Conservation (phyloP, 768 basidiomycete species). For the Tephrocybe sp. region DNA sequence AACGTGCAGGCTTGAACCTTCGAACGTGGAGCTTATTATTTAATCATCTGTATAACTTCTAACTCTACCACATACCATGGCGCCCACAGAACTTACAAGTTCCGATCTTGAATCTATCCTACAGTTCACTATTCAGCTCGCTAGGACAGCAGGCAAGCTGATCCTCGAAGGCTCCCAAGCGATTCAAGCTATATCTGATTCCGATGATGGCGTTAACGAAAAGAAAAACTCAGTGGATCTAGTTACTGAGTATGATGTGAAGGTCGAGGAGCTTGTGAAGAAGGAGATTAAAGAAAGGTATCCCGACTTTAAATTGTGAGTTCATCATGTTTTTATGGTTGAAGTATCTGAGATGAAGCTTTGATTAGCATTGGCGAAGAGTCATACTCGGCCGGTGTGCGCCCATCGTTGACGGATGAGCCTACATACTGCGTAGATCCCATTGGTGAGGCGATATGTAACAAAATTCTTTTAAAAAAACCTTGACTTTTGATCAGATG, state of each 20-base stretch:
- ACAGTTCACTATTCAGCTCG: constrained; percentile 66
- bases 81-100: constrained; percentile 36
- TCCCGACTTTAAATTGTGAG: constrained; percentile 82
- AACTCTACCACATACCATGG: constrained; percentile 26
- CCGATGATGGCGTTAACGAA: constrained; percentile 62
- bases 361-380: constrained; percentile 86
- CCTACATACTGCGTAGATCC: constrained; percentile 98
- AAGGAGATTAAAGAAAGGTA: constrained; percentile 60
- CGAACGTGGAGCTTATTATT: neutral
- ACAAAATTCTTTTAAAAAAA: neutral
- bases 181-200: constrained; percentile 53
- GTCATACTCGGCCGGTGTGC: constrained; percentile 75
- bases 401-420: constrained; percentile 71
- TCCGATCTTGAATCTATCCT: constrained; percentile 59
- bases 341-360: neutral
- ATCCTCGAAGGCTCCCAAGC: constrained; percentile 77
- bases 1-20: neutral
- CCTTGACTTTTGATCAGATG: constrained; percentile 46
- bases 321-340: constrained; percentile 11
- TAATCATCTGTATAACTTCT: neutral
- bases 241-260: constrained; percentile 93
- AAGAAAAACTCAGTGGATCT: constrained; percentile 96
- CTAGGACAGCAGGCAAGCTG: constrained; percentile 68
- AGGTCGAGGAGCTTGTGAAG: constrained; percentile 84
- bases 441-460: constrained; percentile 53